phyloP scores from a whole-genome alignment of 2,329 filamentous ascomycete genomes.

The Hypoxylon sp. region DNA sequence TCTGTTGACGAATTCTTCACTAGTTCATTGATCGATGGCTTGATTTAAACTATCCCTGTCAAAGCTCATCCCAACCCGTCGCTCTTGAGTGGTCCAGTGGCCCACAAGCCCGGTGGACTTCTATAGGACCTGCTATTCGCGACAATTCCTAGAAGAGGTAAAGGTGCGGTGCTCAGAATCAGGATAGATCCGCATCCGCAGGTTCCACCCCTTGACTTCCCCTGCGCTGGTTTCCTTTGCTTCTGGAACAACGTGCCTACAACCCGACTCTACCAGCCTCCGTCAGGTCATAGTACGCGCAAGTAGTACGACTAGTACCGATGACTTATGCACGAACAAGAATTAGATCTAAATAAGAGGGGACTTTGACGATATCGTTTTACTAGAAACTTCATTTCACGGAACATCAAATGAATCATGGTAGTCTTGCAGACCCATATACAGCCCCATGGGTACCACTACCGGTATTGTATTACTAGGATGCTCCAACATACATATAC shows the following conservation, averaged over 20 bases:
- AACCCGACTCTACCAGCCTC: constrained; percentile 35
- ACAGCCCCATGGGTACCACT: constrained; percentile 6
- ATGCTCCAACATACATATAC: constrained; percentile 8
- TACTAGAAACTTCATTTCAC: constrained; percentile 1
- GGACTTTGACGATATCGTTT: constrained; percentile 1
- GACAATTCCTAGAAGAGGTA: constrained; percentile 52
- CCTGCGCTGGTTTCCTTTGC: constrained; percentile 38
- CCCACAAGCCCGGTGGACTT: constrained; percentile 38
- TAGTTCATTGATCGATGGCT: constrained; percentile 36
- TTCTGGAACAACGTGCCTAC: constrained; percentile 46
- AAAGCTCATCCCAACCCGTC: constrained; percentile 47
- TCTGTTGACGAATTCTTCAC: constrained; percentile 45
- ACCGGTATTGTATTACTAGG: not conserved
- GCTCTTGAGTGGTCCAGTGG: constrained; percentile 43
- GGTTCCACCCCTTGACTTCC: constrained; percentile 28
- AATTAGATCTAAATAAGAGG: constrained; percentile 6
- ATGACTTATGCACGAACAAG: constrained; percentile 15
- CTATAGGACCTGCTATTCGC: constrained; percentile 47
- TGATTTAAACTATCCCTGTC: constrained; percentile 44
- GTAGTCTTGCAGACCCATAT: not conserved
- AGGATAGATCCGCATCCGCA: constrained; percentile 35
- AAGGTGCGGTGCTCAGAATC: constrained; percentile 42
- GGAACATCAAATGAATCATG: constrained; percentile 3
- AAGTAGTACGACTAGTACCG: not conserved
- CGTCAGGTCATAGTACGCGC: constrained; percentile 18